These are phyloP conservation scores for Pistacia integerrima DNA, from an alignment of 345 rosid species.

Conservation along the genomic window DNA sequence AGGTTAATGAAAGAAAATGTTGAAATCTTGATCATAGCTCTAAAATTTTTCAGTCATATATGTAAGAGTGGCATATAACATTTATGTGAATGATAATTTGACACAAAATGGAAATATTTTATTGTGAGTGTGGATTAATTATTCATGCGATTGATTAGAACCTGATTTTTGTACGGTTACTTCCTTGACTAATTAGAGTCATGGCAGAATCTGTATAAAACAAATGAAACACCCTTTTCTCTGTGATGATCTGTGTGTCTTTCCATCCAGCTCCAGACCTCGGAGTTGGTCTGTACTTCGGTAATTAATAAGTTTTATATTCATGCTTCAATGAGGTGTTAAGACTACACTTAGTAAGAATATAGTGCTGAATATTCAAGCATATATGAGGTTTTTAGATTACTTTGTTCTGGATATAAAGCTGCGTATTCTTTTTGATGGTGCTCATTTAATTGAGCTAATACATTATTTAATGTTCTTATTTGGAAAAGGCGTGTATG, in stretches of 20 bases:
- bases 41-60: background rate
- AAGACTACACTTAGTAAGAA: no score
- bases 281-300: background rate
- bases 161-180: background rate
- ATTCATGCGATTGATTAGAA: background rate
- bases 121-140: background rate
- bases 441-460: background rate
- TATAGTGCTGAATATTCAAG: background rate
- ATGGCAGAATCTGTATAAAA: background rate
- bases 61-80: background rate
- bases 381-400: background rate
- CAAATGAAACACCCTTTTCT: background rate
- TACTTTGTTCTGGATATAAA: background rate
- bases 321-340: background rate
- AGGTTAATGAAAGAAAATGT: background rate
- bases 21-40: no score
- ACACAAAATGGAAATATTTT: background rate
- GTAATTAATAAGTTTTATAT: background rate
- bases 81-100: background rate
- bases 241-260: no score
- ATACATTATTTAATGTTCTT: constrained; percentile 6
- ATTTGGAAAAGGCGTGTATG: constrained; percentile 58
- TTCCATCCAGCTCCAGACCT: constrained; percentile 9
- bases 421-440: background rate
- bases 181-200: background rate